Conservation (phyloP, 108 stramenopile genomes). For the Cyclostephanos tholiformis region DNA sequence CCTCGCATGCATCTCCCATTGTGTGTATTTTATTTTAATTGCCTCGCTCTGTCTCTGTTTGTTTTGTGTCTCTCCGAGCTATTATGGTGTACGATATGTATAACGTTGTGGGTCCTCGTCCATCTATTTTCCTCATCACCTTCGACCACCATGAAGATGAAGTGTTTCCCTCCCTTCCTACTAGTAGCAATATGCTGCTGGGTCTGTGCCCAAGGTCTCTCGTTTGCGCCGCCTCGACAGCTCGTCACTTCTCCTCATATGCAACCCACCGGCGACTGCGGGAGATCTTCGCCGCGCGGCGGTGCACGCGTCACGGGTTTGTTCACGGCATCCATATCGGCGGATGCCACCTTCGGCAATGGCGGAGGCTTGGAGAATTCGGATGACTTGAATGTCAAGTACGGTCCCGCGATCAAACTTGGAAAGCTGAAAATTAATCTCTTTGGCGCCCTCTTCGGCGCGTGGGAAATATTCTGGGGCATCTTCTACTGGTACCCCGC, state of each 20-base stretch:
- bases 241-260: background rate
- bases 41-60: too few species aligned
- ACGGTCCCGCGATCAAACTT: constrained; percentile 43
- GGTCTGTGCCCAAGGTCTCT: background rate
- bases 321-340: background rate
- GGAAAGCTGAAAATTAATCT: constrained; percentile 55
- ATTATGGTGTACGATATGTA: too few species aligned
- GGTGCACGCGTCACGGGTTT: background rate
- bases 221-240: background rate
- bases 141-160: background rate
- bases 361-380: background rate
- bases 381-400: constrained; percentile 11
- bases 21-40: too few species aligned
- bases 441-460: constrained; percentile 49
- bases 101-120: too few species aligned
- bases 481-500: constrained; percentile 50
- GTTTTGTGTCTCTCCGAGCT: too few species aligned
- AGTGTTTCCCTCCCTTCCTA: background rate
- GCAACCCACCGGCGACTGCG: background rate
- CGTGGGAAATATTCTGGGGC: constrained; percentile 48
- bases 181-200: background rate
- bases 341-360: background rate
- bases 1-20: too few species aligned
- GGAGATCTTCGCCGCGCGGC: background rate
- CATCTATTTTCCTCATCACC: background rate